Conservation (phyloP, 2,329 filamentous ascomycete genomes). For the Paracamarosporium sp. region DNA sequence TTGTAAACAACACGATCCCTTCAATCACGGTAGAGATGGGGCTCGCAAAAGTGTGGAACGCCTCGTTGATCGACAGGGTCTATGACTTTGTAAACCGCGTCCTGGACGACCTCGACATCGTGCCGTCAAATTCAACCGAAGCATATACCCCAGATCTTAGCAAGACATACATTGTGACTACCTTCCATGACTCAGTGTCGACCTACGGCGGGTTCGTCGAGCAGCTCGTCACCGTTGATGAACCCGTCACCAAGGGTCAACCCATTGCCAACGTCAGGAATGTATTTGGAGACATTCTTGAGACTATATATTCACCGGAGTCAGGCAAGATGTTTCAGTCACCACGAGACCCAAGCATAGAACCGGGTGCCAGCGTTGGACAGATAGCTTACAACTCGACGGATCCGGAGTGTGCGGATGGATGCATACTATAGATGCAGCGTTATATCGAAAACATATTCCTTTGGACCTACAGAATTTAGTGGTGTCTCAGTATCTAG, state of each 20-base stretch:
- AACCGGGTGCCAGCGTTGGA: conserved; percentile 42
- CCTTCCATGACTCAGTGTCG: conserved; percentile 34
- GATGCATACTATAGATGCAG: conserved; percentile 35
- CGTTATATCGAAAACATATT: too few species aligned
- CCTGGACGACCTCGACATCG: conserved; percentile 33
- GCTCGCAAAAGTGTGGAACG: conserved; percentile 47
- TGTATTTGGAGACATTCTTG: conserved; percentile 45
- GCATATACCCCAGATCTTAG: conserved; percentile 37
- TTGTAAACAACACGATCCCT: conserved; percentile 42
- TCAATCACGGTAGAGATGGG: conserved; percentile 50
- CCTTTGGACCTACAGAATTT: too few species aligned
- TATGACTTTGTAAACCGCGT: conserved; percentile 37
- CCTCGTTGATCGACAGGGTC: conserved; percentile 42
- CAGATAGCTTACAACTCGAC: conserved; percentile 48
- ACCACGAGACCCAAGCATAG: conserved; percentile 43
- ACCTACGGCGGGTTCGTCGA: conserved; percentile 39
- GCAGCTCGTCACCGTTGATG: conserved; percentile 36
- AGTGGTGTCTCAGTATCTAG: too few species aligned
- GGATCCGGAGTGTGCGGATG: conserved; percentile 35
- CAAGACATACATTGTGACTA: conserved; percentile 39
- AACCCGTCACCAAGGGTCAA: conserved; percentile 46
- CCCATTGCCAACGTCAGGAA: conserved; percentile 44
- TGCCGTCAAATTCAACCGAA: conserved; percentile 36
- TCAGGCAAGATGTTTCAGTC: conserved; percentile 44
- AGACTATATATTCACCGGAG: conserved; percentile 41